phyloP scores from a whole-genome alignment of 2,329 filamentous ascomycete species.

The Neofusicoccum sp. region DNA sequence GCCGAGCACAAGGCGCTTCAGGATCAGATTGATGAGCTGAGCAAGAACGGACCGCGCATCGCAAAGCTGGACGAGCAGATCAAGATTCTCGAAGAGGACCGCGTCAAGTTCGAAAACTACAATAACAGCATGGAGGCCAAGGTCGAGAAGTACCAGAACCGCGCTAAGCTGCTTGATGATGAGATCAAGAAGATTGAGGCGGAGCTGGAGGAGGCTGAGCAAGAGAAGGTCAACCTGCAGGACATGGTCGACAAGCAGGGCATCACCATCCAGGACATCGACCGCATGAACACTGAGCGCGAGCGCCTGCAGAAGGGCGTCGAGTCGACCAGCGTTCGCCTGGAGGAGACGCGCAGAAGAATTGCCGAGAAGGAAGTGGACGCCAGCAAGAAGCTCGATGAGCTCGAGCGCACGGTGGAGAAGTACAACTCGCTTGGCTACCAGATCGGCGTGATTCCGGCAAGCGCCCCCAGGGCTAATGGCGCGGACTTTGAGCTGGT shows the following conservation, averaged over 20 bases:
- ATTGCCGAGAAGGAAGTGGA: constrained; percentile 87
- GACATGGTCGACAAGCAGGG: constrained; percentile 88
- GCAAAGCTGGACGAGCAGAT: constrained; percentile 85
- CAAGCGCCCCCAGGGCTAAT: constrained; percentile 81
- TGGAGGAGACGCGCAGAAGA: constrained; percentile 83
- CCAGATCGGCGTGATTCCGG: constrained; percentile 86
- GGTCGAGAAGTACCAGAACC: constrained; percentile 83
- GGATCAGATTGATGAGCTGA: constrained; percentile 85
- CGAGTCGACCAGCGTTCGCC: constrained; percentile 71
- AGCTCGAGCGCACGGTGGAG: constrained; percentile 87
- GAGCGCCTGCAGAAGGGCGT: constrained; percentile 90
- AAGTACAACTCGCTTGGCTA: constrained; percentile 94
- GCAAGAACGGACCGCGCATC: constrained; percentile 82
- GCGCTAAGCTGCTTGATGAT: constrained; percentile 80
- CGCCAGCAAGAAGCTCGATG: constrained; percentile 81
- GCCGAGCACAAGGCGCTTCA: constrained; percentile 79
- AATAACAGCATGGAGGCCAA: constrained; percentile 82
- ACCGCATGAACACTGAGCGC: constrained; percentile 95
- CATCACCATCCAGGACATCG: constrained; percentile 96
- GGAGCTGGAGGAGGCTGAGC: constrained; percentile 79
- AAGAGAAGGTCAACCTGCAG: constrained; percentile 78
- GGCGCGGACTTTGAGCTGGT: constrained; percentile 82
- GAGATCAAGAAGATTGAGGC: constrained; percentile 83
- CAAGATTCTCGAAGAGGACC: constrained; percentile 92
- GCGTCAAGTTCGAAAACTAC: constrained; percentile 93